Evolutionary conservation across 2,329 filamentous ascomycete genomes (phyloP).

Genomic region (Metarhizium sp.): DNA sequence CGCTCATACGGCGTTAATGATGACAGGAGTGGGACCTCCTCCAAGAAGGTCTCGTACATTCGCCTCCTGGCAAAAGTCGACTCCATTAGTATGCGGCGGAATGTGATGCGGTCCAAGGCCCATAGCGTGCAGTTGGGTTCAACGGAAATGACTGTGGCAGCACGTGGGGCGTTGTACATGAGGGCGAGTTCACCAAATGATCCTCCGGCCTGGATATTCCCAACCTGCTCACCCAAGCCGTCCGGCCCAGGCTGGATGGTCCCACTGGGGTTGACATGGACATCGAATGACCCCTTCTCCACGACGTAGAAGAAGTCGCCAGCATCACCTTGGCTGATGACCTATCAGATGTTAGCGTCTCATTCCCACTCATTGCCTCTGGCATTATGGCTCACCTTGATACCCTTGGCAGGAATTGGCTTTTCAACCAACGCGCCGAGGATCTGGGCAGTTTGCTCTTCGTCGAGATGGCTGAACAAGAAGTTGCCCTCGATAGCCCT

Average conservation of each 20-base stretch:
- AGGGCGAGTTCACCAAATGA: constrained; percentile 94
- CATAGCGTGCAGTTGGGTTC: constrained; percentile 75
- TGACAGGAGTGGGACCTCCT: constrained; percentile 80
- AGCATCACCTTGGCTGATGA: constrained; percentile 90
- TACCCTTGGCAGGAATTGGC: constrained; percentile 83
- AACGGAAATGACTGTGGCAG: constrained; percentile 82
- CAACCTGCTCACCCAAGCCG: constrained; percentile 76
- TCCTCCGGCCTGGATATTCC: constrained; percentile 73
- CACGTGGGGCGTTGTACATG: constrained; percentile 97
- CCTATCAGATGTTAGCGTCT: constrained; percentile 41
- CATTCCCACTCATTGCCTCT: background rate
- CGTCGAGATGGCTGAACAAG: constrained; percentile 87
- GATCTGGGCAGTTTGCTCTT: constrained; percentile 82
- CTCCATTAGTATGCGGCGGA: constrained; percentile 97
- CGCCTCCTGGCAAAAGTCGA: constrained; percentile 90
- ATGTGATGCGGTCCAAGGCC: constrained; percentile 91
- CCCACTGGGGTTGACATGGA: constrained; percentile 77
- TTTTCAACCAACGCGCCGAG: constrained; percentile 90
- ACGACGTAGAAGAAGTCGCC: constrained; percentile 98
- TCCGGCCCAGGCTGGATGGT: constrained; percentile 69
- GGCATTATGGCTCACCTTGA: constrained; percentile 42
- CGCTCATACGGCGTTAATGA: constrained; percentile 86
- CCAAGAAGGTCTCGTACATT: constrained; percentile 95
- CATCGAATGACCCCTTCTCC: constrained; percentile 81
- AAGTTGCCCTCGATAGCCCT: constrained; percentile 83